Evolutionary conservation across 257 asterid genomes (phyloP).

Genomic region (Petunia axillaris): DNA sequence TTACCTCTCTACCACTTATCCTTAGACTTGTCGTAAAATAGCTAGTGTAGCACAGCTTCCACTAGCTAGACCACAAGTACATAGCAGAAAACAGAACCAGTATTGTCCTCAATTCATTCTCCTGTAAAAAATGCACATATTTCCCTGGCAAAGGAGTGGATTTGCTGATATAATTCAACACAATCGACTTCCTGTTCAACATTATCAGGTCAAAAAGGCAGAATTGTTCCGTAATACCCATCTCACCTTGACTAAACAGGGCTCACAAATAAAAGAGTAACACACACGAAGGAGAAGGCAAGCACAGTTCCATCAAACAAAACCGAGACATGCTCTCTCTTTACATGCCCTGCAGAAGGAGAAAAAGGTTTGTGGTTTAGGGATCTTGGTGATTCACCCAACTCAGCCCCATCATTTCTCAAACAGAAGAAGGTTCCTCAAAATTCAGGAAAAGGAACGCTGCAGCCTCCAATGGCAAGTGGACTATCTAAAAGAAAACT

Average conservation of each 20-base stretch:
- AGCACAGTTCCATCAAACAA: neutral
- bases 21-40: neutral
- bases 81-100: neutral
- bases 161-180: neutral
- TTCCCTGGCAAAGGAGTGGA: neutral
- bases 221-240: neutral
- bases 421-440: no score
- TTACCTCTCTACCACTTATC: neutral
- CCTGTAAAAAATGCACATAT: neutral
- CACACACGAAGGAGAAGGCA: neutral
- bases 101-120: neutral
- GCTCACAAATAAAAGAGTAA: neutral
- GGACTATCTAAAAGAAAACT: no score
- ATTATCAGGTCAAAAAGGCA: neutral
- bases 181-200: neutral
- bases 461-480: no score
- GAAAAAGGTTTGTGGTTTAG: no score
- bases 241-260: neutral
- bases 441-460: no score
- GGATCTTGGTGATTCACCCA: no score
- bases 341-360: no score
- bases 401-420: no score
- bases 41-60: neutral
- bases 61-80: neutral
- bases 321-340: no score